Conservation (phyloP, 371 early-diverging fungal genomes). For the Mucor racemosus region DNA sequence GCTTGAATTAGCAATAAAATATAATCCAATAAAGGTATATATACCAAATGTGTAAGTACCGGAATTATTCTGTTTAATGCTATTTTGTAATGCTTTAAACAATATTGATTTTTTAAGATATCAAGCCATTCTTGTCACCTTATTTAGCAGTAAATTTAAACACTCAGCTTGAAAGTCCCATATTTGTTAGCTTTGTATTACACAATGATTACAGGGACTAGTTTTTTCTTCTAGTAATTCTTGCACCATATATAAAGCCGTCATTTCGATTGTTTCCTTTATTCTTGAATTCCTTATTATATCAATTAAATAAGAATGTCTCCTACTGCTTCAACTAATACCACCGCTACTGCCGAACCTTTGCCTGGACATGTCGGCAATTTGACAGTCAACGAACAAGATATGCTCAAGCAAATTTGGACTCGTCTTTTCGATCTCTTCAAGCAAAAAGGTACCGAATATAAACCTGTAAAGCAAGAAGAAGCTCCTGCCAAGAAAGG, state of each 20-base stretch:
- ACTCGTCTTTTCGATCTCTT: conserved; percentile 52
- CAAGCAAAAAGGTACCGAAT: conserved; percentile 43
- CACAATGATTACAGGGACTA: conserved; percentile 23
- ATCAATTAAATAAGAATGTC: conserved; percentile 19
- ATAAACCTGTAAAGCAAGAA: conserved; percentile 18
- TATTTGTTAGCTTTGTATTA: conserved; percentile 23
- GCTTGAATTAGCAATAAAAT: neutral
- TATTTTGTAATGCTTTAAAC: neutral
- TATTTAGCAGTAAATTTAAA: conserved; percentile 4
- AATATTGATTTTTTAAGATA: neutral
- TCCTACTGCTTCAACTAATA: conserved; percentile 20
- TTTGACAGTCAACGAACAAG: conserved; percentile 55
- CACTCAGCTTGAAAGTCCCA: conserved; percentile 24
- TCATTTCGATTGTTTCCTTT: conserved; percentile 10
- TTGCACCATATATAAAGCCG: conserved; percentile 1
- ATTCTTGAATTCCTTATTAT: conserved; percentile 10
- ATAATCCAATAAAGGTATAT: neutral
- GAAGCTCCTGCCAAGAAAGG: conserved; percentile 24
- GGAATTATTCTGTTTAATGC: no score
- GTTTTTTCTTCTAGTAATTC: no score
- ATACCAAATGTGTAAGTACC: no score
- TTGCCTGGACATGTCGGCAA: conserved; percentile 49
- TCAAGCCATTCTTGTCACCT: neutral
- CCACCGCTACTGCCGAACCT: no score
- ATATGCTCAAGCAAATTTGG: conserved; percentile 62